Conservation (phyloP, 2,329 filamentous ascomycete genomes). For the Emericellopsis cladophorae region DNA sequence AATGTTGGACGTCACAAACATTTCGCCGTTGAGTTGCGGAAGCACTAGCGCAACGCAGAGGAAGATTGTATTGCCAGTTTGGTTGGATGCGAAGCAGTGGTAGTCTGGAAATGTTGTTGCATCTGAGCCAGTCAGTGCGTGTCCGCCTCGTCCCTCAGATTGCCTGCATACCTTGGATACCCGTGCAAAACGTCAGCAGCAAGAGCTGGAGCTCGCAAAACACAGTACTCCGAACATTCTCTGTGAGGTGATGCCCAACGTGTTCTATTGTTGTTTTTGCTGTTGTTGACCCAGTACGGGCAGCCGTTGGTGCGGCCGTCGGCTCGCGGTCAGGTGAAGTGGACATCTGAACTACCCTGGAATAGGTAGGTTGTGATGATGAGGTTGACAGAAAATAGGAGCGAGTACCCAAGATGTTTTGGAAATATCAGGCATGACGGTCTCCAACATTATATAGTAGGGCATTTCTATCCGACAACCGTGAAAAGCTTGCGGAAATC, state of each 20-base stretch:
- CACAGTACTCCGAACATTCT: slow-evolving; percentile 21
- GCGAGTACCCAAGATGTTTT: no score
- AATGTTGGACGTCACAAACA: slow-evolving; percentile 41
- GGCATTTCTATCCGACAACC: no score
- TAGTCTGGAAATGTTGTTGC: slow-evolving; percentile 48
- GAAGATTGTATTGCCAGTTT: slow-evolving; percentile 53
- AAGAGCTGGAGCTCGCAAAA: slow-evolving; percentile 33
- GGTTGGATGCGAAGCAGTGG: slow-evolving; percentile 50
- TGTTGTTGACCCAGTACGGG: no score
- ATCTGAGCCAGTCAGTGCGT: slow-evolving; percentile 21
- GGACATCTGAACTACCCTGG: no score
- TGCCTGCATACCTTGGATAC: slow-evolving; percentile 28
- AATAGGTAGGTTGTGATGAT: no score
- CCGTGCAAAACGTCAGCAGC: slow-evolving; percentile 35
- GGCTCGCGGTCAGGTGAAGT: no score
- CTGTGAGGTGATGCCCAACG: slow-evolving; percentile 6
- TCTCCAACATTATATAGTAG: no score
- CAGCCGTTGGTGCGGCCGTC: no score
- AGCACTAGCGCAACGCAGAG: slow-evolving; percentile 37
- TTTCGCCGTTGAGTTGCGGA: slow-evolving; percentile 30
- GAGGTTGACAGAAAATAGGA: no score
- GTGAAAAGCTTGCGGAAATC: no score
- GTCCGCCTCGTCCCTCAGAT: not conserved
- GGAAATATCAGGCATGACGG: no score
- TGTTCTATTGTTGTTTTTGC: no score